Conservation (phyloP, 2,329 filamentous ascomycete species). For the Bipolaris victoriae region DNA sequence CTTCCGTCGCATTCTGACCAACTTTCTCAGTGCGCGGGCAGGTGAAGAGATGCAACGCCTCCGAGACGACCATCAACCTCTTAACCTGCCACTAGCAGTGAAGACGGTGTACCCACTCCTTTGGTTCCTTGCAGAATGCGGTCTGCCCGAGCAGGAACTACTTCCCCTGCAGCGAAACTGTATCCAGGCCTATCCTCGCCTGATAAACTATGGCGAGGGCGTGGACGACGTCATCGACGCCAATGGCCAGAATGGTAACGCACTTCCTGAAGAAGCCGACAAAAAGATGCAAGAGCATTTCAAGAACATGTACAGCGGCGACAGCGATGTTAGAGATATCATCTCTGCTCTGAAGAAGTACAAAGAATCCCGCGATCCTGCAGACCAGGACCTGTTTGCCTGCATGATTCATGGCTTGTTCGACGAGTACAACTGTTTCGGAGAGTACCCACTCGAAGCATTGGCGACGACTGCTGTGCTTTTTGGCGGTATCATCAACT, state of each 20-base stretch:
- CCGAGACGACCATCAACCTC: slow-evolving; percentile 68
- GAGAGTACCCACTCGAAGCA: slow-evolving; percentile 94
- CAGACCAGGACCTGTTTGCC: slow-evolving; percentile 92
- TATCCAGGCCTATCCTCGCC: slow-evolving; percentile 87
- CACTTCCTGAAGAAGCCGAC: slow-evolving; percentile 78
- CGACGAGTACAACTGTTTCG: slow-evolving; percentile 95
- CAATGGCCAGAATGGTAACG: slow-evolving; percentile 82
- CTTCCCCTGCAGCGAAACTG: slow-evolving; percentile 84
- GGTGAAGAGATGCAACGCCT: slow-evolving; percentile 79
- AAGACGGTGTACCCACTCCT: slow-evolving; percentile 84
- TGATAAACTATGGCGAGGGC: slow-evolving; percentile 96
- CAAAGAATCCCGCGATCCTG: slow-evolving; percentile 82
- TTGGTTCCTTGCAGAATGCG: slow-evolving; percentile 69
- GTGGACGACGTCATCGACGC: slow-evolving; percentile 89
- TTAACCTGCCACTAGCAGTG: slow-evolving; percentile 78
- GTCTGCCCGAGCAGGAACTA: slow-evolving; percentile 69
- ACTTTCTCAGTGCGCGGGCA: slow-evolving; percentile 85
- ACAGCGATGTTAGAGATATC: slow-evolving; percentile 84
- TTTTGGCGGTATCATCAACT: slow-evolving; percentile 95
- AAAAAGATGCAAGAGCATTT: slow-evolving; percentile 96
- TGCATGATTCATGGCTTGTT: slow-evolving; percentile 99
- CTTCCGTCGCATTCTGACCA: slow-evolving; percentile 73
- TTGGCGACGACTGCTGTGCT: slow-evolving; percentile 94
- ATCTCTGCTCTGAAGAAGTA: slow-evolving; percentile 84
- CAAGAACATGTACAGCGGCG: slow-evolving; percentile 95